Percentiles rank a stretch among this genome's conserved stretches.
These are phyloP conservation scores for Parmales sp. DNA, from an alignment of 108 stramenopile species.

Conservation along the genomic window DNA sequence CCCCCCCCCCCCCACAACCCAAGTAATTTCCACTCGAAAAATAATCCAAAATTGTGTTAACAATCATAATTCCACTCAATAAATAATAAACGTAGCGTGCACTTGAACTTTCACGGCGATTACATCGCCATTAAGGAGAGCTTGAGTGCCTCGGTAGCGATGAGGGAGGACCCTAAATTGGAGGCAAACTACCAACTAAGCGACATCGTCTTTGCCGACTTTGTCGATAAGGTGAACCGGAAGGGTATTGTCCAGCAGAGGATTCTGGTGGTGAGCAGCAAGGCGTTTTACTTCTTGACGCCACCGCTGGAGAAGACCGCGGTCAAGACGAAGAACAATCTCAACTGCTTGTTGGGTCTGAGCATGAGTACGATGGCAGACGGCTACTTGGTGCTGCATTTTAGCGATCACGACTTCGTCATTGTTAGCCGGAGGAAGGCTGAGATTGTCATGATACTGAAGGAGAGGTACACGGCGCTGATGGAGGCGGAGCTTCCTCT, in stretches of 20 bases:
- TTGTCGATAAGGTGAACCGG: constrained; percentile 3
- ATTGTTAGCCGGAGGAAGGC: constrained; percentile 4
- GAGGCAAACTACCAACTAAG: background rate
- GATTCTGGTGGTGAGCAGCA: background rate
- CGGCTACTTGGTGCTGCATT: background rate
- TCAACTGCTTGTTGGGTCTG: background rate
- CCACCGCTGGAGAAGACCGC: constrained; percentile 3
- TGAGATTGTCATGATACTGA: constrained; percentile 3
- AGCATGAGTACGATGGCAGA: background rate
- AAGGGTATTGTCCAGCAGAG: constrained; percentile 7
- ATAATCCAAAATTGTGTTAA: too few species aligned
- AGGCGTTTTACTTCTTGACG: constrained; percentile 11
- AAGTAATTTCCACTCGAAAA: too few species aligned
- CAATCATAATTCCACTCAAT: too few species aligned
- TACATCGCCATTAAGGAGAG: background rate
- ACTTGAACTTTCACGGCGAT: constrained; percentile 3
- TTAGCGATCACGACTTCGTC: constrained; percentile 5
- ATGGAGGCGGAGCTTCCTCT: background rate
- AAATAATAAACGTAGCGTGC: too few species aligned
- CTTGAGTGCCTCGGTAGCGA: background rate
- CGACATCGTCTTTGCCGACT: constrained; percentile 7
- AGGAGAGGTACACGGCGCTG: background rate
- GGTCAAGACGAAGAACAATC: background rate
- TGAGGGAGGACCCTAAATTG: too few species aligned
- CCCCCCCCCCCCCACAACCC: too few species aligned